These are phyloP conservation scores for Pythium aristosporum DNA, from an alignment of 352 stramenopile genomes.

Conservation along the genomic window DNA sequence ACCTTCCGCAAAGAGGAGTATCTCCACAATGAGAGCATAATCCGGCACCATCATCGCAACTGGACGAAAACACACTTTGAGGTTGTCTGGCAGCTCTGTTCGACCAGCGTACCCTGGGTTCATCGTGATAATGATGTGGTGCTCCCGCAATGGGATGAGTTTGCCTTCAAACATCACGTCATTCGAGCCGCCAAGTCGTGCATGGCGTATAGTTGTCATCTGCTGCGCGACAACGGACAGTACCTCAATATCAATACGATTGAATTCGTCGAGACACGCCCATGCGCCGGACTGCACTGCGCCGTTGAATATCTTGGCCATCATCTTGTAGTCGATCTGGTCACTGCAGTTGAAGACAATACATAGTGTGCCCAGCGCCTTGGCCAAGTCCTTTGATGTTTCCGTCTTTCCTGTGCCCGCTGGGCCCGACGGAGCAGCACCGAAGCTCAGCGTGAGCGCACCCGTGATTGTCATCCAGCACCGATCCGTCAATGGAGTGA, in stretches of 20 bases:
- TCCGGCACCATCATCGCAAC: conserved; percentile 91
- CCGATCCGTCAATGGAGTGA: conserved; percentile 92
- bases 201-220: conserved; percentile 68
- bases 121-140: conserved; percentile 89
- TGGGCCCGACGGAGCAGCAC: conserved; percentile 85
- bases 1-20: conserved; percentile 80
- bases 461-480: conserved; percentile 94
- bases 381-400: conserved; percentile 93
- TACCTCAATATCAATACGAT: conserved; percentile 88
- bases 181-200: conserved; percentile 30
- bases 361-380: conserved; percentile 89
- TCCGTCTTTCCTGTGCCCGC: conserved; percentile 94
- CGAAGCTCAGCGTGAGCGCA: conserved; percentile 86
- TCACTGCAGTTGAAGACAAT: conserved; percentile 97
- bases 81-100: conserved; percentile 83
- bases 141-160: conserved; percentile 53
- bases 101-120: conserved; percentile 81
- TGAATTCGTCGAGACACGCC: conserved; percentile 90
- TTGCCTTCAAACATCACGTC: conserved; percentile 61
- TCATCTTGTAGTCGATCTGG: conserved; percentile 92
- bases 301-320: conserved; percentile 87
- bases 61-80: conserved; percentile 81
- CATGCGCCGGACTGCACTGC: conserved; percentile 76
- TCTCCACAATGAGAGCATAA: conserved; percentile 81
- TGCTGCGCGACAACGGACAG: conserved; percentile 87